Evolutionary conservation across 1,284 basidiomycete genomes (phyloP).

Genomic region (Fomitopsis pinicola): DNA sequence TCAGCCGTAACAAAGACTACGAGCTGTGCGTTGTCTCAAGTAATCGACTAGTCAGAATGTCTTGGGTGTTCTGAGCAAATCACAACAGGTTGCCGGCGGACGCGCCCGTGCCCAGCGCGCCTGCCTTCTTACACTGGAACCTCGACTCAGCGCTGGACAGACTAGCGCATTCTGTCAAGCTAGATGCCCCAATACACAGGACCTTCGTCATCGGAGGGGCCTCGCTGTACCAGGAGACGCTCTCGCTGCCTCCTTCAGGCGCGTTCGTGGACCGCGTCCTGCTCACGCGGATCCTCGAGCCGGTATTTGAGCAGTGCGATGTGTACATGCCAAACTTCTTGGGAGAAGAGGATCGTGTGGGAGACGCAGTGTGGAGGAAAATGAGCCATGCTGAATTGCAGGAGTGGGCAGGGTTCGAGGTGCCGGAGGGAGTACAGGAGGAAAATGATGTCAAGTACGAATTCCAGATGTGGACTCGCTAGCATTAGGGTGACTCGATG

Average conservation of each 20-base stretch:
- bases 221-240: conserved; percentile 73
- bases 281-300: conserved; percentile 79
- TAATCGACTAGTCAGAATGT: background rate
- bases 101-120: conserved; percentile 9
- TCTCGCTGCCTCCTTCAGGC: conserved; percentile 37
- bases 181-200: conserved; percentile 36
- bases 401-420: conserved; percentile 77
- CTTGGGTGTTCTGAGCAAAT: background rate
- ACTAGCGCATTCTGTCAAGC: conserved; percentile 10
- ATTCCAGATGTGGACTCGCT: conserved; percentile 88
- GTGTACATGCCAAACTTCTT: conserved; percentile 79
- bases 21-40: conserved; percentile 51
- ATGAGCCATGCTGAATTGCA: conserved; percentile 59
- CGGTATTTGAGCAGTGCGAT: conserved; percentile 80
- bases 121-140: conserved; percentile 15
- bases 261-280: conserved; percentile 74
- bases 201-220: conserved; percentile 90
- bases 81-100: conserved; percentile 13
- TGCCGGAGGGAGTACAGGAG: conserved; percentile 69
- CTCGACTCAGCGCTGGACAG: conserved; percentile 15
- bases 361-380: conserved; percentile 45
- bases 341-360: conserved; percentile 15
- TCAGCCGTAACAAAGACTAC: conserved; percentile 64
- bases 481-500: conserved; percentile 1
- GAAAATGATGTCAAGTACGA: conserved; percentile 83